Evolutionary conservation across 768 basidiomycete genomes (phyloP), one percentile per base, ranked within the genome.

Genomic region (Sporobolomyces phaffii): DNA sequence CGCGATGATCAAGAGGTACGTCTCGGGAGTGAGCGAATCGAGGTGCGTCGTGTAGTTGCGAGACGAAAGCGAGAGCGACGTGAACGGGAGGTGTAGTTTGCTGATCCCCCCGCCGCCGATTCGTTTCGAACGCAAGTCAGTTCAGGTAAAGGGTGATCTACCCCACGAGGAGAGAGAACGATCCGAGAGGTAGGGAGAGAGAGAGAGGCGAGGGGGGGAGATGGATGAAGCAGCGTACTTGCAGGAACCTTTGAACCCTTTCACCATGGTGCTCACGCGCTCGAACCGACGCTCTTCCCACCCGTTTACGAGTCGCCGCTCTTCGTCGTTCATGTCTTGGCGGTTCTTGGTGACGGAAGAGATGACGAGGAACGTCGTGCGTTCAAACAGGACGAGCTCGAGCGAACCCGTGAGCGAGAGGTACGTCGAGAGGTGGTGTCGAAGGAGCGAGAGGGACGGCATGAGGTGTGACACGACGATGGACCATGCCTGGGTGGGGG

Each of bases 281-380:
- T 81, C 81, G 62, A 81, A 82, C 47, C 81, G 60, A 34, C 81
- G 75, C 36, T 76, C 74, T 56, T 80, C 78, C 73, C 79, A 73
- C 17, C 76, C 76, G 1, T 52, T 41, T 18, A 51, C 80, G 54
- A 80, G 80, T 41, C 79, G 60, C 49, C 79, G 76, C 29, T 76
- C 72, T 51, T 78, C 77, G 59, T 77, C 70, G 24, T 60, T 47
- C 29, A 56, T 34, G 52, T 68, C 62, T 18, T 60, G 54, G 14
- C 20, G 36, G 18, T 61, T n/a, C 11, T 51, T 62, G 11, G 68
- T 74, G 53, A 66, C 74, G n/a, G 59, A 62, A 8, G 94, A 91
- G 69, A 99, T 92, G 72, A 99, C 93, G 60, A 99, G 87, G 80
- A 98, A 98, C 36, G 96, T 98, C 13, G 92, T 93, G 57, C 90